Percentiles rank a stretch among this genome's conserved stretches.
Evolutionary conservation across 257 asterid genomes (phyloP).

Genomic region (Cynanchum wilfordii): DNA sequence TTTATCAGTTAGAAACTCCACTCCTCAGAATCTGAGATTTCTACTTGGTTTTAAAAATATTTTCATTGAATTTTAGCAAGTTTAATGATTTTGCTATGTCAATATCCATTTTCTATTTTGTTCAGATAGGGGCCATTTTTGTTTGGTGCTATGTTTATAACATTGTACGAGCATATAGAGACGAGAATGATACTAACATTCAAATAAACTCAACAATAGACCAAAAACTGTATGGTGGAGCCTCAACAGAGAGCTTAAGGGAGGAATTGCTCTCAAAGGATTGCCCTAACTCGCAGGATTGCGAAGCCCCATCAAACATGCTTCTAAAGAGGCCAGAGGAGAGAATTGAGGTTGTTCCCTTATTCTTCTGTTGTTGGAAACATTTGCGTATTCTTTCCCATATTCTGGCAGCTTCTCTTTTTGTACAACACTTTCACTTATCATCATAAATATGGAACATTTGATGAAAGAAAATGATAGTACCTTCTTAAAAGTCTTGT

Average conservation of each 20-base stretch:
- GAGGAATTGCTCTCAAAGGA: slow-evolving; percentile 12
- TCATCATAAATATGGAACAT: not conserved
- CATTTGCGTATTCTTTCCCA: not conserved
- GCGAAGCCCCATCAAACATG: slow-evolving; percentile 13
- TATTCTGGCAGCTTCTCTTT: not conserved
- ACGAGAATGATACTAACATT: not conserved
- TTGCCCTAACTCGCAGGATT: slow-evolving; percentile 7
- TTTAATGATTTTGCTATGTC: not conserved
- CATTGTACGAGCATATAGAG: slow-evolving; percentile 22
- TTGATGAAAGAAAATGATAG: not conserved
- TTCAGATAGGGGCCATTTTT: slow-evolving; percentile 33
- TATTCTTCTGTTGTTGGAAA: not conserved
- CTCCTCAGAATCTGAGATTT: not conserved
- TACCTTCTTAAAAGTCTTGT: not conserved
- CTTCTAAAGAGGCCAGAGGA: slow-evolving; percentile 7
- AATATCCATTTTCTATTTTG: slow-evolving; percentile 1
- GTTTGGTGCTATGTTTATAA: slow-evolving; percentile 29
- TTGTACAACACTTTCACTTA: slow-evolving; percentile 1
- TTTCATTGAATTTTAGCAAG: not conserved
- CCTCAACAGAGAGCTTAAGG: slow-evolving; percentile 16
- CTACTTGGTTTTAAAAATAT: not conserved
- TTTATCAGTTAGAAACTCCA: not conserved
- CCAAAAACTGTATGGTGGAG: slow-evolving; percentile 13
- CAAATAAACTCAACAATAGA: slow-evolving; percentile 7
- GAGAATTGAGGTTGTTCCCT: slow-evolving; percentile 12